Conservation (phyloP, 768 basidiomycete genomes). For the Mycena olivaceomarginata region DNA sequence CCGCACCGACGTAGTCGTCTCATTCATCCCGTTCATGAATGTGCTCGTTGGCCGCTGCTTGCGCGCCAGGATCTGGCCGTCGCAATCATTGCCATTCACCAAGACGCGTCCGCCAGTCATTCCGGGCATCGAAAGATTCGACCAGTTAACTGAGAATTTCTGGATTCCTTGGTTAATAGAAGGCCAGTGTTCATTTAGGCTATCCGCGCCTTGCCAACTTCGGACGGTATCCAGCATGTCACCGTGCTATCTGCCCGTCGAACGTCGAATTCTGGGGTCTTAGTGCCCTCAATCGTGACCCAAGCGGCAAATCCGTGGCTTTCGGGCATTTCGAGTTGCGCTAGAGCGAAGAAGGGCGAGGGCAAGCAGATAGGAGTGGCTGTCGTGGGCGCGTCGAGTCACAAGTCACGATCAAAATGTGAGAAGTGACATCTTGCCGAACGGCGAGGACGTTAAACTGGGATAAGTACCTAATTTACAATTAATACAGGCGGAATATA, state of each 20-base stretch:
- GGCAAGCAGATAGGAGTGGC: slow-evolving; percentile 16
- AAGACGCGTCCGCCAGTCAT: slow-evolving; percentile 31
- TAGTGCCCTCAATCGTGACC: slow-evolving; percentile 24
- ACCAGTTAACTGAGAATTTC: slow-evolving; percentile 30
- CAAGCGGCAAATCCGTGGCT: slow-evolving; percentile 26
- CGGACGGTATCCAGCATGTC: slow-evolving; percentile 28
- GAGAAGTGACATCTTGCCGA: background rate
- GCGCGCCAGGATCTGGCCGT: slow-evolving; percentile 25
- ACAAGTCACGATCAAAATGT: slow-evolving; percentile 9
- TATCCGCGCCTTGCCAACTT: slow-evolving; percentile 24
- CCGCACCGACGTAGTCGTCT: slow-evolving; percentile 16
- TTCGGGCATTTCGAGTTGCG: background rate
- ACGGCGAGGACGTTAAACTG: background rate
- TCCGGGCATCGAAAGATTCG: slow-evolving; percentile 24
- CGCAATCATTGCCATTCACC: slow-evolving; percentile 31
- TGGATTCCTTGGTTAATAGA: background rate
- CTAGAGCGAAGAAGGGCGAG: background rate
- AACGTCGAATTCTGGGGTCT: slow-evolving; percentile 13
- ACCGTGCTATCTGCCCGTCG: background rate
- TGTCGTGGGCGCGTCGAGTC: slow-evolving; percentile 14
- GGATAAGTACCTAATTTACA: slow-evolving; percentile 1
- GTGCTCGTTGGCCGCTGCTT: slow-evolving; percentile 31
- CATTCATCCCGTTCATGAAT: slow-evolving; percentile 23
- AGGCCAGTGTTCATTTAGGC: background rate
- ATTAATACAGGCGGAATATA: background rate